phyloP scores from a whole-genome alignment of 169 alveolate species.

The Nephromyces sp. region DNA sequence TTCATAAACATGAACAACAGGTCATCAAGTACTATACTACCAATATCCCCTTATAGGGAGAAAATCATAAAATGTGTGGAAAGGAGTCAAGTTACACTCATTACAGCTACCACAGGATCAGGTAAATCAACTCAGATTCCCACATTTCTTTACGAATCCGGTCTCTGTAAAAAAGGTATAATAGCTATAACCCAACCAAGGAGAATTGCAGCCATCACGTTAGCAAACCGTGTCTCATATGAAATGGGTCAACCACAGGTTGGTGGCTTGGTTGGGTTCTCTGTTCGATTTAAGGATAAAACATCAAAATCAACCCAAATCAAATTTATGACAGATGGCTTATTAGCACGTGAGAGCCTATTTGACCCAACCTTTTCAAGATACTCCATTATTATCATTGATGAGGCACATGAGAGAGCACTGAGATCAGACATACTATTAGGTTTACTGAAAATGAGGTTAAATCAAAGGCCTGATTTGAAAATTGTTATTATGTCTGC shows the following conservation, averaged over 20 bases:
- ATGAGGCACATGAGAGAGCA: slow-evolving; percentile 99
- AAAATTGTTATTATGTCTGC: slow-evolving; percentile 95
- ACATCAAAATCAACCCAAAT: slow-evolving; percentile 85
- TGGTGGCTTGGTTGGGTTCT: slow-evolving; percentile 33
- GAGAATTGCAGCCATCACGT: background rate
- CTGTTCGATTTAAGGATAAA: slow-evolving; percentile 83
- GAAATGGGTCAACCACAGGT: slow-evolving; percentile 17
- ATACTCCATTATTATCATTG: slow-evolving; percentile 90
- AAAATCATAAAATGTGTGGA: slow-evolving; percentile 76
- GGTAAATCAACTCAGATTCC: slow-evolving; percentile 99
- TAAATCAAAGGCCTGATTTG: slow-evolving; percentile 73
- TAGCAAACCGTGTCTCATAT: background rate
- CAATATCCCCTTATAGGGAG: background rate
- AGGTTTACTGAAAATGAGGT: slow-evolving; percentile 81
- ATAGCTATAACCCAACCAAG: background rate
- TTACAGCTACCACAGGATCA: slow-evolving; percentile 97
- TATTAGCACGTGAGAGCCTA: slow-evolving; percentile 92
- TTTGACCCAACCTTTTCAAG: slow-evolving; percentile 76
- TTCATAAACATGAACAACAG: no score
- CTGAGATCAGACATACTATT: slow-evolving; percentile 92
- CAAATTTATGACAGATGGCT: slow-evolving; percentile 98
- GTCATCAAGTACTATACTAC: slow-evolving; percentile 16
- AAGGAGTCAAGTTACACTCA: slow-evolving; percentile 78
- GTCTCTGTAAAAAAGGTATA: slow-evolving; percentile 53
- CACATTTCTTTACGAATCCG: slow-evolving; percentile 87